Evolutionary conservation across 23 red algal species (phyloP).

Genomic region (Gracilaria gracilis): DNA sequence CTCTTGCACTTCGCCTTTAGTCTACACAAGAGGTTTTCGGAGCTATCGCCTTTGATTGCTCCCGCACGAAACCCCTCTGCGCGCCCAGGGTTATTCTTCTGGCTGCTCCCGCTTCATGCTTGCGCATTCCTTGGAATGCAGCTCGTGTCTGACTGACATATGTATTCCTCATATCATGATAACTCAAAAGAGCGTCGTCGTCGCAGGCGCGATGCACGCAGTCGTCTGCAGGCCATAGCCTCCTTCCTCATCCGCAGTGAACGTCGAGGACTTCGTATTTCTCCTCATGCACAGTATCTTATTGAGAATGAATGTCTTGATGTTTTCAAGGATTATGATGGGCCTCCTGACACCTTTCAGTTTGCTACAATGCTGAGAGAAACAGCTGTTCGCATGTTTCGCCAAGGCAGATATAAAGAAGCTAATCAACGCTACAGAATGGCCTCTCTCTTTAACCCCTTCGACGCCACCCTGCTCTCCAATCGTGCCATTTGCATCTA

Average conservation of each 20-base stretch:
- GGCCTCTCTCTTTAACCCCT: conserved; percentile 52
- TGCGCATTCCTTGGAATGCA: background rate
- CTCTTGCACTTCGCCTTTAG: too few relatives aligned
- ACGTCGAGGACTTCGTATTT: conserved; percentile 38
- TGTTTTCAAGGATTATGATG: conserved; percentile 11
- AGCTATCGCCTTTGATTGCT: too few relatives aligned
- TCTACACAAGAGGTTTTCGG: too few relatives aligned
- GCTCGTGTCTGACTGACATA: background rate
- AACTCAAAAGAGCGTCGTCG: background rate
- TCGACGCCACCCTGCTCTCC: conserved; percentile 44
- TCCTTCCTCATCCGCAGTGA: conserved; percentile 40
- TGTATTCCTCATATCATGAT: conserved; percentile 5
- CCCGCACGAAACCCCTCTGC: too few relatives aligned
- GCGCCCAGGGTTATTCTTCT: background rate
- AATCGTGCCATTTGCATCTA: conserved; percentile 61
- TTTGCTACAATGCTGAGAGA: conserved; percentile 35
- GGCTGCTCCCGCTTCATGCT: background rate
- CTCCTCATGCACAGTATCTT: conserved; percentile 25
- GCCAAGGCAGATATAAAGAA: conserved; percentile 57
- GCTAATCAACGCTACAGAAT: conserved; percentile 39
- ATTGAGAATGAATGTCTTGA: conserved; percentile 32
- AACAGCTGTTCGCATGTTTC: conserved; percentile 56
- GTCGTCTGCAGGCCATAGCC: conserved; percentile 27
- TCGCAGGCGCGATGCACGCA: conserved; percentile 7
- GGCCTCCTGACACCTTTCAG: conserved; percentile 19